Conservation (phyloP, 345 rosid genomes). For the Citrus maxima region DNA sequence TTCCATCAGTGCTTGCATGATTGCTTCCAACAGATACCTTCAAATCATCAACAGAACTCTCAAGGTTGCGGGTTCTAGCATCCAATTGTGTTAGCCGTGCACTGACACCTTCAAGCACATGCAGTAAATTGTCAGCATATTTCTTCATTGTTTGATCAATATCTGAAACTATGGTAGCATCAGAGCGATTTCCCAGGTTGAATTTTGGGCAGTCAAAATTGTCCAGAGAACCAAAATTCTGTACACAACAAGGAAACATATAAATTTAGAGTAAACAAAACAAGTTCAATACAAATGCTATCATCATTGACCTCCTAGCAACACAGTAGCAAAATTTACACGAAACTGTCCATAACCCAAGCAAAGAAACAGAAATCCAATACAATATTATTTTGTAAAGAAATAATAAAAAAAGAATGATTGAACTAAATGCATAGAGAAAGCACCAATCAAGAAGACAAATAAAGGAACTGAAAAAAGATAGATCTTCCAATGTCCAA, state of each 20-base stretch:
- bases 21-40: slow-evolving; percentile 72
- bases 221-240: slow-evolving; percentile 72
- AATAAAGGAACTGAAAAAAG: not conserved
- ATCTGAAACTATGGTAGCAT: slow-evolving; percentile 45
- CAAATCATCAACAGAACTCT: slow-evolving; percentile 77
- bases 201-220: slow-evolving; percentile 47
- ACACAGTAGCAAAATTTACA: not conserved
- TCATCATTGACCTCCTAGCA: not conserved
- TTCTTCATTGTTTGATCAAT: slow-evolving; percentile 74
- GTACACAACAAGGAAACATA: slow-evolving; percentile 8
- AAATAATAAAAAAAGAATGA: not conserved
- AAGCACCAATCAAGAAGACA: not conserved
- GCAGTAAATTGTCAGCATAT: slow-evolving; percentile 62
- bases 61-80: slow-evolving; percentile 62
- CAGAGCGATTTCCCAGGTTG: slow-evolving; percentile 34
- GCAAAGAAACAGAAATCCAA: not conserved
- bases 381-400: not conserved
- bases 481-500: not conserved
- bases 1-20: slow-evolving; percentile 78
- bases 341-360: not conserved
- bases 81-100: slow-evolving; percentile 82
- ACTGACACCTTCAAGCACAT: slow-evolving; percentile 67
- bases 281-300: not conserved
- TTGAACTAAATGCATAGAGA: too few species aligned
- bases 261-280: not conserved